Evolutionary conservation across 2,329 filamentous ascomycete species (phyloP), one percentile per base, ranked within the genome.

Genomic region (Calonectria pseudoreteaudii): DNA sequence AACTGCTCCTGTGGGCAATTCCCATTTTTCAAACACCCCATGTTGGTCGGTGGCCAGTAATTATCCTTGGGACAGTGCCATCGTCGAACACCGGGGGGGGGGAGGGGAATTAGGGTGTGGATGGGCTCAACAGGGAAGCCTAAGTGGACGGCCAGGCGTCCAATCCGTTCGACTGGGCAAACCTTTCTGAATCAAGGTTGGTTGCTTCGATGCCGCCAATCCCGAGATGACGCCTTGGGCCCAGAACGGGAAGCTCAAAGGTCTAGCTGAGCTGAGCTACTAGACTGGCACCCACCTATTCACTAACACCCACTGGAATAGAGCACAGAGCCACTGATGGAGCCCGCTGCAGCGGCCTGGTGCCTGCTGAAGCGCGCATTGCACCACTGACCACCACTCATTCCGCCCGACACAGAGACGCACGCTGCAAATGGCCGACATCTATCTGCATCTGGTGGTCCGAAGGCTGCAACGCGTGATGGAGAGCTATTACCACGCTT

Each of bases 191-290:
- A 62, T 62, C 56, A 62, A 62, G 56, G 56, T 66, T 67, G 66
- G 66, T 60, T 60, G 64, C 53, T 58, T 58, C 58, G 56, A 58
- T 53, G 58, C 58, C 70, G 58, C 66, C 56, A 49, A 60, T 58
- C 53, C 70, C 36, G 49, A 65, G 65, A 72, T 65, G 56, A 68
- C 34, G 66, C 65, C 49, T 62, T 69, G 64, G 56, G 31, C 70
- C 70, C 26, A 58, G 53, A 68, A 68, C 28, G 58, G 47, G 28
- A 34, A 38, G 68, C 36, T 64, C 58, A 28, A 65, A 26, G 38
- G 60, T 65, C 60, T 28, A 31, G 44, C 44, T 20, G 56, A 65
- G 41, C 60, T 65, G 56, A 41, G 36, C 50, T 68, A 44, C 38
- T 31, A 65, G 34, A 47, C 20, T 11, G 26, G 34, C 58, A 36